phyloP scores from a whole-genome alignment of 345 rosid genomes.

The Eucalyptus pumila region DNA sequence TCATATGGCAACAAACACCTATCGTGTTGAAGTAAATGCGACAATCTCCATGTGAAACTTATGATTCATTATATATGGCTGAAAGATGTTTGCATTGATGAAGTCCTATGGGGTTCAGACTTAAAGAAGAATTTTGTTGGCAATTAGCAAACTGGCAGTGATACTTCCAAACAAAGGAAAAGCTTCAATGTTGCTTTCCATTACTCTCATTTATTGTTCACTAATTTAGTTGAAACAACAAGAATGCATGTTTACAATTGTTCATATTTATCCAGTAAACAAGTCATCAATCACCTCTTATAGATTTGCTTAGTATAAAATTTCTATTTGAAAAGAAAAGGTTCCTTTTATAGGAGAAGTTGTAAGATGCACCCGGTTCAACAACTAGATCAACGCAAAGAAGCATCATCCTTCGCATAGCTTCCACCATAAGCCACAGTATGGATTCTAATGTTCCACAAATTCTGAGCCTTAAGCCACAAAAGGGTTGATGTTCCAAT shows the following conservation, averaged over 20 bases:
- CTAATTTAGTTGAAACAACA: not conserved
- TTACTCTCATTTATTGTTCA: not conserved
- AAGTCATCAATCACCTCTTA: not conserved
- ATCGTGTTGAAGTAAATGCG: not conserved
- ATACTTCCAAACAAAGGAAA: not conserved
- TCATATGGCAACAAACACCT: not conserved
- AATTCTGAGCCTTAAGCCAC: not conserved
- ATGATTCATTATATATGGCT: not conserved
- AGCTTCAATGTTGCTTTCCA: not conserved
- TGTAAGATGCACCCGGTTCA: not conserved
- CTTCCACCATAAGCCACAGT: not conserved
- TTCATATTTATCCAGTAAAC: not conserved
- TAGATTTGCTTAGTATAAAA: not conserved
- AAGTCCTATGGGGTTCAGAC: not conserved
- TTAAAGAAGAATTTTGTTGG: not conserved
- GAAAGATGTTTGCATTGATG: not conserved
- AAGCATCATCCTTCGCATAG: not conserved
- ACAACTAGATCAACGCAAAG: not conserved
- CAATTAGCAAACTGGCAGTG: not conserved
- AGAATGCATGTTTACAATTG: not conserved
- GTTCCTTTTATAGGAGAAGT: not conserved
- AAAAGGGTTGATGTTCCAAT: not conserved
- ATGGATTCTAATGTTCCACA: not conserved
- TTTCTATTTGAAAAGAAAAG: not conserved
- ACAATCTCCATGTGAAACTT: not conserved